Base-by-base conservation (phyloP, 257 asterid species). In the Plantago major region DNA sequence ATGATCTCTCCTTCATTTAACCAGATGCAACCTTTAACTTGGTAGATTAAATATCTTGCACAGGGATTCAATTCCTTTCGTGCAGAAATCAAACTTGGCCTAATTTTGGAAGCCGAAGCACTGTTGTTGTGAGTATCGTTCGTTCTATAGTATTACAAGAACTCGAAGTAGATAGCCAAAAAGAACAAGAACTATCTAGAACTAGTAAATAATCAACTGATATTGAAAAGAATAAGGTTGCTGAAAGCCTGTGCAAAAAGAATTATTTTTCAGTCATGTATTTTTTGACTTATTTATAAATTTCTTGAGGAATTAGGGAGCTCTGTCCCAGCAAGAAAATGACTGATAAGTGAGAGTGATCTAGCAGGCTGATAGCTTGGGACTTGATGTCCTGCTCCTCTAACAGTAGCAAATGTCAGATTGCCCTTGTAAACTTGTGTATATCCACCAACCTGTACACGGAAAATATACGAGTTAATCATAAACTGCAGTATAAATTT, bases 361-460 rank as follows among this genome's bases (percentile, higher is more conserved):
- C 95, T 70, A n/a, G 70, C 80, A 4, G 97, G 94, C 65, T 78
- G 77, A 58, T 66, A 89, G 73, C 94, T 86, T 9, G 97, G 95
- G 38, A 84, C 97, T 76, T 89, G 86, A 70, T 89, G 97, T 10
- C 97, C 95, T 42, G 97, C 95, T 15, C 86, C 95, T 79, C 91
- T 71, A 0, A 86, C 86, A 1, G 91, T 89, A 0, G 83, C 84
- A 80, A 89, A 84, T 64, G 91, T 82, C 44, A 89, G 14, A 42
- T 86, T 73, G 1, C 75, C 77, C 47, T 76, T 46, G 18, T 86
- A 86, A 7, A 70, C 73, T 73, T 81, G 81, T 26, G 87, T 65
- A n/a, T 75, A 89, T 18, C 97, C 95, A 58, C 89, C 95, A 38
- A 88, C 95, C 95, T 88, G 67, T 1, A 48, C 26, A 2, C n/a